Base-by-base conservation (phyloP, 768 basidiomycete genomes). In the Russula lepida region DNA sequence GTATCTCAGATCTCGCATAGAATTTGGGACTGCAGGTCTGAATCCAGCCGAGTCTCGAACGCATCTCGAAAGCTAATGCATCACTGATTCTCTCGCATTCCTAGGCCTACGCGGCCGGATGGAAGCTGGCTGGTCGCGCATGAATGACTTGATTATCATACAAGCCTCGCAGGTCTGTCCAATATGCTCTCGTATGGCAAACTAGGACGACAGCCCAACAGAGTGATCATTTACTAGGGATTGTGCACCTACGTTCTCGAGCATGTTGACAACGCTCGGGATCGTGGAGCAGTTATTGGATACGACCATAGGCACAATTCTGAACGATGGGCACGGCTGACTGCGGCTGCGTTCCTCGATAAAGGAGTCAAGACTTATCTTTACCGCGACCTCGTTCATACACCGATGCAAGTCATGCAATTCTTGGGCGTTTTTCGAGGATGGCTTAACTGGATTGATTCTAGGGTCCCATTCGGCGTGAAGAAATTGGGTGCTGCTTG, bases 51-150 rank as follows among this genome's bases (percentile, higher is more conserved):
- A n/a, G n/a, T n/a, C 53, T 41, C 23, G 30, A 35, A 35, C 11
- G 7, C 33, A 19, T 37, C 33, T 44, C 19, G 23, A 41, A 54
- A 27, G n/a, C 35, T n/a, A 46, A 44, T 25, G 39, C 25, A 54
- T 17, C 7, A 23, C 59, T 19, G 21, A 25, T 15, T 17, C 23
- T 57, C 56, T 28, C 65, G 33, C 28, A 6, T 53, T 21, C 37
- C 37, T 4, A 88, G 91, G 91, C 55, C 75, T 92, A 23, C 76
- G 90, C 67, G 90, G 85, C 1, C 78, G 74, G 64, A 94, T 95
- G 92, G 86, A 89, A 66, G 91, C 91, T 8, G 92, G 92, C 1
- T 92, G 87, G 81, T 79, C 88, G n/a, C 81, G 88, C 58, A 93
- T 95, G 89, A 95, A 95, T 69, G 89, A 93, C 71, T 73, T 95